A percentile compares a stretch with the other conserved stretches of the same genome.
Conservation (phyloP, 163 green algal species). For the Scenedesmus sp. region DNA sequence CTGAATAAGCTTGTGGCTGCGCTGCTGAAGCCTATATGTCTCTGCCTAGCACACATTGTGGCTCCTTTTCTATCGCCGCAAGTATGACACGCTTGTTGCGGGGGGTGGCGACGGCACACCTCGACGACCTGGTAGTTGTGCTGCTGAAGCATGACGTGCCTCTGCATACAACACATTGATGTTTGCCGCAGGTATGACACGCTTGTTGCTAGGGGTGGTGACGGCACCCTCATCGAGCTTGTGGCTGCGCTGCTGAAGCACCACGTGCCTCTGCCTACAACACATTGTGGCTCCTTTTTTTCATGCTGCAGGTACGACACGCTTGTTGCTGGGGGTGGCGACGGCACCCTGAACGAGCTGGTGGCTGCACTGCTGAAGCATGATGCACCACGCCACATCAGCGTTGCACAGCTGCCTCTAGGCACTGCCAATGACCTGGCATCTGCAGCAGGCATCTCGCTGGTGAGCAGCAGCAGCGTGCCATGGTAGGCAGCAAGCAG, state of each 20-base stretch:
- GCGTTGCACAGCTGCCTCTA: slow-evolving; percentile 61
- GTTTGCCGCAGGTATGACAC: slow-evolving; percentile 53
- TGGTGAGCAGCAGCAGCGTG: slow-evolving; percentile 38
- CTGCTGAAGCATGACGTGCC: slow-evolving; percentile 50
- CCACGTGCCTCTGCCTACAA: neutral
- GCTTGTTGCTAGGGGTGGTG: slow-evolving; percentile 36
- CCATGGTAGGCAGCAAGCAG: neutral
- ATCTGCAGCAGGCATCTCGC: slow-evolving; percentile 59
- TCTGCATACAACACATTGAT: neutral
- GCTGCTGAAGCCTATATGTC: slow-evolving; percentile 41
- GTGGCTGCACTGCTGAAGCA: slow-evolving; percentile 62
- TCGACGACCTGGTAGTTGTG: slow-evolving; percentile 64
- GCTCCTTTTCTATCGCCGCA: too few species aligned
- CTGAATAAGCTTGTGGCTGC: slow-evolving; percentile 65
- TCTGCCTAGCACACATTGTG: too few species aligned
- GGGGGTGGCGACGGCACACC: slow-evolving; percentile 64
- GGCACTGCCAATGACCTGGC: slow-evolving; percentile 71
- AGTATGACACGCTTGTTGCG: neutral
- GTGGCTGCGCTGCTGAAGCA: slow-evolving; percentile 60
- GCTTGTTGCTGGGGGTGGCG: slow-evolving; percentile 64
- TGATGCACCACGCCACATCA: slow-evolving; percentile 32
- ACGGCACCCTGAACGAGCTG: slow-evolving; percentile 69
- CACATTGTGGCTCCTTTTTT: neutral
- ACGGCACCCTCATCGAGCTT: slow-evolving; percentile 67
- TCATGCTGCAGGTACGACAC: slow-evolving; percentile 45